Evolutionary conservation across 2,329 filamentous ascomycete genomes (phyloP).

Genomic region (Pseudocercospora eumusae): DNA sequence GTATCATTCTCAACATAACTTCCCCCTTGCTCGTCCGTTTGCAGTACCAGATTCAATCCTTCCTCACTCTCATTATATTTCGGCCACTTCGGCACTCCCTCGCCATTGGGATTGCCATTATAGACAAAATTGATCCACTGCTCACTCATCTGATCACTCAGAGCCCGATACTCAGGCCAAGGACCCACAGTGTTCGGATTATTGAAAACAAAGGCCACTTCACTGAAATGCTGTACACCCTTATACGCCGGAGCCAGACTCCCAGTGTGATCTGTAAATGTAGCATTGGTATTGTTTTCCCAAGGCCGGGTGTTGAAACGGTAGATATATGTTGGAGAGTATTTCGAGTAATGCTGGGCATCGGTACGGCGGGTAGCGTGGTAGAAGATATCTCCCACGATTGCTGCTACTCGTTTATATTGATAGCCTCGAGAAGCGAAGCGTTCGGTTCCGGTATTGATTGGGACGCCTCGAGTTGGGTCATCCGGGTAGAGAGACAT

Average conservation of each 20-base stretch:
- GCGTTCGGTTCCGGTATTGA: constrained; percentile 42
- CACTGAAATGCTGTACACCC: constrained; percentile 58
- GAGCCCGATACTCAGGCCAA: constrained; percentile 17
- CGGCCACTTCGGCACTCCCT: constrained; percentile 24
- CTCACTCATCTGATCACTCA: constrained; percentile 26
- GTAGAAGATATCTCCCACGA: constrained; percentile 57
- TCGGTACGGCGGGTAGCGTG: constrained; percentile 58
- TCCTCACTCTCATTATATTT: constrained; percentile 18
- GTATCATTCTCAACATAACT: constrained; percentile 28
- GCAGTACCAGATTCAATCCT: constrained; percentile 26
- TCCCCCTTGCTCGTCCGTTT: constrained; percentile 20
- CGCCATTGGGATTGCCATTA: constrained; percentile 26
- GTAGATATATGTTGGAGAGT: constrained; percentile 60
- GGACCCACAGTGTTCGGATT: constrained; percentile 24
- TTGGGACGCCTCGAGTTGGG: constrained; percentile 53
- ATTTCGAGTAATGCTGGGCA: constrained; percentile 53
- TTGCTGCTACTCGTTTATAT: constrained; percentile 58
- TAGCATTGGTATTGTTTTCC: constrained; percentile 35
- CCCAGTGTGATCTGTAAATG: constrained; percentile 10
- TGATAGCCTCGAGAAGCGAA: constrained; percentile 45
- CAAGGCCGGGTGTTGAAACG: constrained; percentile 60
- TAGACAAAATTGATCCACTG: constrained; percentile 28
- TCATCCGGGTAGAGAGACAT: constrained; percentile 52
- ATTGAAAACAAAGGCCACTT: constrained; percentile 47
- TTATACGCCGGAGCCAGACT: constrained; percentile 41